These are phyloP conservation scores for Prototheca cutis DNA, from an alignment of 163 green algal genomes.

Conservation along the genomic window DNA sequence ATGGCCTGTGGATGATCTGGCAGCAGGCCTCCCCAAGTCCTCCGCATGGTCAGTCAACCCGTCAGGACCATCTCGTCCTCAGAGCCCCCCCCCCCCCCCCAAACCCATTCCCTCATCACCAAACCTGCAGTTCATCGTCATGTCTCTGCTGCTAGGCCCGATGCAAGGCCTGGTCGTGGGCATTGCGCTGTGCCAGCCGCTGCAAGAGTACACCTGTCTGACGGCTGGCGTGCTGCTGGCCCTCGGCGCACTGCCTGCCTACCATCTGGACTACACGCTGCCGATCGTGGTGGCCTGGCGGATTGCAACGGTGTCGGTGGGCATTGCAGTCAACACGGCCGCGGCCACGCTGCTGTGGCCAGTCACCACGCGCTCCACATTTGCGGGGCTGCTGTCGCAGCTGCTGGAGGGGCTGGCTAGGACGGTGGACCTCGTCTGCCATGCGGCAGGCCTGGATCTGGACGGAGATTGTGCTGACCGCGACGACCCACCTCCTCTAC, in stretches of 20 bases:
- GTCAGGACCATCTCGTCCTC: background rate
- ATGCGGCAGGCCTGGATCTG: too few species aligned
- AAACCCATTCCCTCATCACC: background rate
- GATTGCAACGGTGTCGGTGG: background rate
- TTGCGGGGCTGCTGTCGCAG: background rate
- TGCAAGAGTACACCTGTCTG: background rate
- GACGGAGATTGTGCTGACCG: too few species aligned
- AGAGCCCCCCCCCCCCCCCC: background rate
- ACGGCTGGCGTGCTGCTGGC: background rate
- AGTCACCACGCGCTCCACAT: slow-evolving; percentile 6
- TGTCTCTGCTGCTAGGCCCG: background rate
- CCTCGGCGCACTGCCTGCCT: background rate
- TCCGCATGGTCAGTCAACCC: too few species aligned
- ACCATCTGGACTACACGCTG: background rate
- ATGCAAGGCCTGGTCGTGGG: background rate
- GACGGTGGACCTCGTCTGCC: too few species aligned
- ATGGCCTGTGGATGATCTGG: too few species aligned
- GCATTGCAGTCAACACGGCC: background rate
- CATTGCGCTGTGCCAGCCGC: background rate
- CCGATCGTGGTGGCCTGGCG: slow-evolving; percentile 12
- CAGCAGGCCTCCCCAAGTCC: too few species aligned
- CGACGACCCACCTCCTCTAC: too few species aligned
- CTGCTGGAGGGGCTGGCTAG: background rate
- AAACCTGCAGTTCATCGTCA: slow-evolving; percentile 3
- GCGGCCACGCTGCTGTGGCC: background rate